Conservation (phyloP, 2,329 filamentous ascomycete genomes). For the Aspergillus neoniger region DNA sequence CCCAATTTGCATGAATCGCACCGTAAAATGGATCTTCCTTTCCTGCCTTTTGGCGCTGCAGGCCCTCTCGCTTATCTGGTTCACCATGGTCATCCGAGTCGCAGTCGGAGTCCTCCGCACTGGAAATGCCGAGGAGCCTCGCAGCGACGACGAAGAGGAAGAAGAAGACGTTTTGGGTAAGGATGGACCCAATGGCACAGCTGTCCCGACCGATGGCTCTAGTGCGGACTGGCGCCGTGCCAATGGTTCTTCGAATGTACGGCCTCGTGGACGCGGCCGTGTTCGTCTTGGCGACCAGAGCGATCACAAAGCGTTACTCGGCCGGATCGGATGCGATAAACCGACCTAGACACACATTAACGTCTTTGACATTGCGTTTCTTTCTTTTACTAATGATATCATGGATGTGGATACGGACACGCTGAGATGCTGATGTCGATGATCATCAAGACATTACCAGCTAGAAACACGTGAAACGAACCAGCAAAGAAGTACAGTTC, state of each 20-base stretch:
- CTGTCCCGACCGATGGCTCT: slow-evolving; percentile 28
- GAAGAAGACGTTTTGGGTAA: slow-evolving; percentile 34
- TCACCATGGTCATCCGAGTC: slow-evolving; percentile 81
- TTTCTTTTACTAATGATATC: slow-evolving; percentile 13
- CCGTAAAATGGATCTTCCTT: slow-evolving; percentile 76
- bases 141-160: slow-evolving; percentile 77
- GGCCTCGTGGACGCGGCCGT: slow-evolving; percentile 40
- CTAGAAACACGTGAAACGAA: slow-evolving; percentile 1
- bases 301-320: slow-evolving; percentile 70
- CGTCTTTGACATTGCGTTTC: slow-evolving; percentile 17
- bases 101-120: slow-evolving; percentile 72
- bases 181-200: slow-evolving; percentile 25
- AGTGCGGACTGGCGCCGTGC: slow-evolving; percentile 38
- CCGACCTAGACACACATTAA: slow-evolving; percentile 38
- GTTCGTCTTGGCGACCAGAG: slow-evolving; percentile 43
- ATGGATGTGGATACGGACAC: slow-evolving; percentile 15
- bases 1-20: slow-evolving; percentile 75
- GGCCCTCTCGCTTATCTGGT: slow-evolving; percentile 81
- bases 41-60: slow-evolving; percentile 76
- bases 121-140: slow-evolving; percentile 80
- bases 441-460: slow-evolving; percentile 12
- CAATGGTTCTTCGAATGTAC: slow-evolving; percentile 36
- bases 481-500: neutral
- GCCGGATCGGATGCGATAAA: slow-evolving; percentile 81
- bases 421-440: slow-evolving; percentile 14